Evolutionary conservation across 2,329 filamentous ascomycete species (phyloP).

Genomic region (Trichoderma oligosporum): DNA sequence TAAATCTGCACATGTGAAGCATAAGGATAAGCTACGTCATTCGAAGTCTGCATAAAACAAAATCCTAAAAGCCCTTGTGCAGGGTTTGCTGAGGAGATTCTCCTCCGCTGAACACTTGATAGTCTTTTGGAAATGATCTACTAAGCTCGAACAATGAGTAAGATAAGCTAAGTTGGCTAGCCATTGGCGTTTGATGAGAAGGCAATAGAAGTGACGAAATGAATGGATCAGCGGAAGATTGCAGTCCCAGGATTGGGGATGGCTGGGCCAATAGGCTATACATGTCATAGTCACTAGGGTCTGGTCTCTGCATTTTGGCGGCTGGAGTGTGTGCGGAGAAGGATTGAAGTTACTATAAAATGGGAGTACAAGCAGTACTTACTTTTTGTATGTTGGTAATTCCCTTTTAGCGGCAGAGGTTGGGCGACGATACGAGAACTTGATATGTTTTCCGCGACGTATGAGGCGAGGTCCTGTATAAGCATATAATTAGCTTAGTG

Average conservation of each 20-base stretch:
- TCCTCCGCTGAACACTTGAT: background rate
- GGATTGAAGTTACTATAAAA: background rate
- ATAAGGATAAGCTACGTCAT: slow-evolving; percentile 1
- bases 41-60: background rate
- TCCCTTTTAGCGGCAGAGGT: too few species aligned
- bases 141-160: background rate
- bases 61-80: too few species aligned
- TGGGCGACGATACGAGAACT: too few species aligned
- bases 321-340: slow-evolving; percentile 12
- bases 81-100: background rate
- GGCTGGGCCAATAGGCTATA: slow-evolving; percentile 13
- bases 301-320: slow-evolving; percentile 2
- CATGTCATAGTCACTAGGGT: background rate
- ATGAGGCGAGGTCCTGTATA: background rate
- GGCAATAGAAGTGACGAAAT: slow-evolving; percentile 15
- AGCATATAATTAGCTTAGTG: slow-evolving; percentile 3
- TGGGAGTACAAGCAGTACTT: too few species aligned
- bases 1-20: slow-evolving; percentile 3
- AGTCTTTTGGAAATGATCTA: background rate
- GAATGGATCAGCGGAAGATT: slow-evolving; percentile 17
- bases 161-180: slow-evolving; percentile 9
- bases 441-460: background rate
- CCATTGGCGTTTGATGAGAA: background rate
- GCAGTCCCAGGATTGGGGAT: slow-evolving; percentile 14
- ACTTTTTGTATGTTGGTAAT: too few species aligned